Conservation (phyloP, 805 yeast species). For the Candida sanyiensis region DNA sequence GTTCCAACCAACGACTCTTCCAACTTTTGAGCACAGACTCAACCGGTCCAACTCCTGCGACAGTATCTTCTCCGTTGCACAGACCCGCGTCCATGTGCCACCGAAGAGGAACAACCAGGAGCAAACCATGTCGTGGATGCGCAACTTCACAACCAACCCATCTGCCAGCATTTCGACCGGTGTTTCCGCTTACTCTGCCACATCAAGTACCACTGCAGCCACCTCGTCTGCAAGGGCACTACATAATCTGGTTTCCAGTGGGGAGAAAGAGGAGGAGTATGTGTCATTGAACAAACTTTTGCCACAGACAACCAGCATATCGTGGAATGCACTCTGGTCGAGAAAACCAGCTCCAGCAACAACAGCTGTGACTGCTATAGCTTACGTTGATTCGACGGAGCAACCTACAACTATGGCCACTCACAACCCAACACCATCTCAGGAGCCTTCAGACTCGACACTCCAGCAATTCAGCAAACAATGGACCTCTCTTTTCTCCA, state of each 20-base stretch:
- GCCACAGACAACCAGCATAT: conserved; percentile 1
- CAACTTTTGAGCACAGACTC: conserved; percentile 22
- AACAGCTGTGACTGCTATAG: not conserved
- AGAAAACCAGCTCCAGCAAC: not conserved
- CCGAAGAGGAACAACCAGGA: conserved; percentile 20
- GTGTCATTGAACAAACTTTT: conserved; percentile 7
- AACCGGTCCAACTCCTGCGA: conserved; percentile 28
- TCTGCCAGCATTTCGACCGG: conserved; percentile 5
- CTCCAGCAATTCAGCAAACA: conserved; percentile 10
- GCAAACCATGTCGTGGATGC: conserved; percentile 26
- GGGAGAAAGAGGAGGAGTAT: conserved; percentile 8
- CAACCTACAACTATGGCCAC: no score
- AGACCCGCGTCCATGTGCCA: conserved; percentile 17
- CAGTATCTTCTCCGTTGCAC: conserved; percentile 24
- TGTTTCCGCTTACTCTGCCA: conserved; percentile 4
- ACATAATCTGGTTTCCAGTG: conserved; percentile 13
- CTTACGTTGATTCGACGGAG: no score
- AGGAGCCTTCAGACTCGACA: no score
- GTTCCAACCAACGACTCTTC: no score
- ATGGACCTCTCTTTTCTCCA: conserved; percentile 16
- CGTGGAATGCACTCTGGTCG: conserved; percentile 7
- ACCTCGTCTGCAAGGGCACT: conserved; percentile 11
- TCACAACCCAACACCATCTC: no score
- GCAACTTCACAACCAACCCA: conserved; percentile 14
- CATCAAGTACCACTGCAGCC: not conserved